phyloP scores from a whole-genome alignment of 1,284 basidiomycete species.

The Chalciporus piperatoides region DNA sequence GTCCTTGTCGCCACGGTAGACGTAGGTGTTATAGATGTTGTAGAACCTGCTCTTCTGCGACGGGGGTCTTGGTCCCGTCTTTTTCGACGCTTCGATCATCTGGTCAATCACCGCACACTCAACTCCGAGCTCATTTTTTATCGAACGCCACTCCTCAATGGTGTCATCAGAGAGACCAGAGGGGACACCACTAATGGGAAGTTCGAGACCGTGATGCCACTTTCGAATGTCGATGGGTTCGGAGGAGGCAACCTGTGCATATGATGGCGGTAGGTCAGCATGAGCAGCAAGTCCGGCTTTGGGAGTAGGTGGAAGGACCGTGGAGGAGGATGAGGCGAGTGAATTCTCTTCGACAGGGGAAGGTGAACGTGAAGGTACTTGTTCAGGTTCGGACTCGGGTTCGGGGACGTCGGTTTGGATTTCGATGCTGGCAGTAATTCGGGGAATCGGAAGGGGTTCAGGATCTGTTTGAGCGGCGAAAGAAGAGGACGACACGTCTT shows the following conservation, averaged over 20 bases:
- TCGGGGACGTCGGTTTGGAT: slow-evolving; percentile 58
- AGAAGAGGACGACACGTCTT: slow-evolving; percentile 15
- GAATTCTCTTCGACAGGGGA: slow-evolving; percentile 47
- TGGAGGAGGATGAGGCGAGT: slow-evolving; percentile 67
- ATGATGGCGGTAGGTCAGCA: slow-evolving; percentile 65
- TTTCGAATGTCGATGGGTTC: slow-evolving; percentile 60
- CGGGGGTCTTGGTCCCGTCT: slow-evolving; percentile 34
- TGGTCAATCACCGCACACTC: slow-evolving; percentile 76
- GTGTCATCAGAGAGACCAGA: slow-evolving; percentile 59
- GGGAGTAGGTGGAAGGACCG: slow-evolving; percentile 62
- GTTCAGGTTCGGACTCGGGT: slow-evolving; percentile 32
- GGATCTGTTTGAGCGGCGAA: slow-evolving; percentile 33
- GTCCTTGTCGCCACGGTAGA: slow-evolving; percentile 47
- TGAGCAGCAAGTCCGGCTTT: slow-evolving; percentile 40
- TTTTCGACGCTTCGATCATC: slow-evolving; percentile 49
- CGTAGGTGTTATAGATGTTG: slow-evolving; percentile 81
- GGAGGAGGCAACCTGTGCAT: slow-evolving; percentile 51
- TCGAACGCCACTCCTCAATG: slow-evolving; percentile 65
- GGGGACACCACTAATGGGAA: slow-evolving; percentile 50
- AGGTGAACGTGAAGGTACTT: slow-evolving; percentile 36
- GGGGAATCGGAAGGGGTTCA: slow-evolving; percentile 32
- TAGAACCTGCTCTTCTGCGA: slow-evolving; percentile 55
- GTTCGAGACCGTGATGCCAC: slow-evolving; percentile 62
- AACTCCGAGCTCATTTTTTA: slow-evolving; percentile 74
- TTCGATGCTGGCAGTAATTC: slow-evolving; percentile 44